Evolutionary conservation across 2,329 filamentous ascomycete genomes (phyloP), one percentile per base, ranked within the genome.

Genomic region (Beauveria rudraprayagi): DNA sequence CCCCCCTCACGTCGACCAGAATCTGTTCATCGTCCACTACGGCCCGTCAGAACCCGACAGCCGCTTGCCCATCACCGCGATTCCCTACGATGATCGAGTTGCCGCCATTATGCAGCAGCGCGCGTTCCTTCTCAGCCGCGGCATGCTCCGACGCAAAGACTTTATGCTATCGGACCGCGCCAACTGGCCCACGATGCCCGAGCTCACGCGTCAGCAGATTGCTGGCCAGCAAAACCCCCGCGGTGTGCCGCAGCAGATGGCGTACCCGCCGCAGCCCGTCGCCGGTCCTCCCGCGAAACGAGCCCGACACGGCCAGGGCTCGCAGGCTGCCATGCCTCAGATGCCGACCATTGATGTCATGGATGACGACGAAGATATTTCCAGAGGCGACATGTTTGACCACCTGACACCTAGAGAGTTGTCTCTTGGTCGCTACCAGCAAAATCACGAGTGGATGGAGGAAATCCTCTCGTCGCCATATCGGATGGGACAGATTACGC

Each of bases 391-490:
- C 72, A 82, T 92, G 71, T 91, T 99, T 69, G 94, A 99, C 70
- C 85, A 91, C 65, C 79, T 97, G 64, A 93, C 91, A 0, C 92
- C 92, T 3, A 84, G 92, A 48, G 94, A 99, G 65, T 89, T 99
- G 63, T 96, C 92, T 67, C 80, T 91, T 63, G 85, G 86, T 65
- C 85, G 94, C 60, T 99, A 97, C 73, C 88, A 88, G 71, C 92
- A 97, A 70, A 95, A 99, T 68, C 93, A 99, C 69, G 91, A 96
- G 72, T 97, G 93, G 94, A 96, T 99, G 91, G 94, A 97, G 70
- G 93, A 99, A 75, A 87, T 99, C 30, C 83, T 97, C 59, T 91
- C 90, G 1, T 97, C 93, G 1, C 91, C 92, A 0, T 97, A 96
- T 70, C 82, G 89, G 26, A 89, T 93, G 64, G 83, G 83, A 55